Base-by-base conservation (phyloP, 768 basidiomycete genomes). In the Phanerodontia chrysosporium region DNA sequence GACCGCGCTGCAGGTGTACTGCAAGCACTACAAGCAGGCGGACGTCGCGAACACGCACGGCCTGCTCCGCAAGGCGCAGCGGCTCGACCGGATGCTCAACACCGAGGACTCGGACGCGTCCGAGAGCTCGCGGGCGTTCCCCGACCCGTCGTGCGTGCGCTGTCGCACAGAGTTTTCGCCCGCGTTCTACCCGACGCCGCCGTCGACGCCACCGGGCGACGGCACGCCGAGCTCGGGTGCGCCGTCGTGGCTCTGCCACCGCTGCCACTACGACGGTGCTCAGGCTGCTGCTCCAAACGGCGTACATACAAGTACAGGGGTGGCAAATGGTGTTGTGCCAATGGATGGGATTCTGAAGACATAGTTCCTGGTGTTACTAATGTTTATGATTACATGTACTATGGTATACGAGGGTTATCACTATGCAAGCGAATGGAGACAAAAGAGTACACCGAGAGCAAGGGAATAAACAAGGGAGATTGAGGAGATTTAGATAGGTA, bases 1-100 rank as follows among this genome's bases (percentile, higher is more conserved):
- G 95, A 93, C 92, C 10, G 90, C 93, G 0, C 80, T 98, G 21
- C 93, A 97, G 73, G 85, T 91, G 13, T 98, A 91, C 70, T 88
- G 87, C 55, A 83, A 83, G 60, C 80, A 83, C 12, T 95, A 94
- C 78, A 98, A 98, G 72, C 87, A 87, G 66, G 86, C 88, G 7
- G 77, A 79, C 1, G 75, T 86, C 2, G 76, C 77, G 13, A 86
- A 90, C 65, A 85, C 92, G 1, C 93, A 96, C 69, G 90, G 85
- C 1, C 80, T 95, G 6, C 81, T 97, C 25, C 90, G 96, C 52
- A 95, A 95, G 72, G 95, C 95, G 8, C 83, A 84, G 18, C 84
- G 93, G 18, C 77, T 98, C 21, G 96, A 98, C 67, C 74, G 76
- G 29, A 78, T 92, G 48, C 75, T 94, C 61, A 82, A 82, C 62